Percentiles rank a stretch among this genome's conserved stretches.
Evolutionary conservation across 345 rosid species (phyloP).

Genomic region (Mercurialis annua): DNA sequence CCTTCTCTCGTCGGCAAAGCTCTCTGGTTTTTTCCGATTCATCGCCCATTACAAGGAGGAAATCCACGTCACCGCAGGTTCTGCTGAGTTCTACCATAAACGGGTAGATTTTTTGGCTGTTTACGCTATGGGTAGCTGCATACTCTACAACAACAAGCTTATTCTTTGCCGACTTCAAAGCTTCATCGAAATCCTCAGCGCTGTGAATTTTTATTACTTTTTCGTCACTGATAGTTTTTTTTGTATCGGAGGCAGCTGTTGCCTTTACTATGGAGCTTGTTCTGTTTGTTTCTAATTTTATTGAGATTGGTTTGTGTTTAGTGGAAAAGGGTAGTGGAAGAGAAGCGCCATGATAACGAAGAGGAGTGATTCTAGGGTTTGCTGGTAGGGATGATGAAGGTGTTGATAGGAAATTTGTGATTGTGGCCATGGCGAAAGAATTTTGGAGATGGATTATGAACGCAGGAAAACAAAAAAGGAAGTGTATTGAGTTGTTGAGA

Average conservation of each 20-base stretch:
- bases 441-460: background rate
- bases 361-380: slow-evolving; percentile 19
- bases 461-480: too few species aligned
- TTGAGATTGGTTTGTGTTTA: slow-evolving; percentile 1
- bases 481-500: background rate
- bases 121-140: slow-evolving; percentile 47
- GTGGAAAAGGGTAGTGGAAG: slow-evolving; percentile 9
- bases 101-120: slow-evolving; percentile 68
- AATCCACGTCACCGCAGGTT: slow-evolving; percentile 74
- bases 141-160: slow-evolving; percentile 81
- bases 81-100: slow-evolving; percentile 83
- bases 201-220: slow-evolving; percentile 63
- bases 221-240: slow-evolving; percentile 45
- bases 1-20: slow-evolving; percentile 74
- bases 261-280: slow-evolving; percentile 30
- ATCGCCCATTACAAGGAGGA: slow-evolving; percentile 79
- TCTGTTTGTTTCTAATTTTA: slow-evolving; percentile 7
- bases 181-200: slow-evolving; percentile 70
- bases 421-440: slow-evolving; percentile 42
- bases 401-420: slow-evolving; percentile 49
- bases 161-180: slow-evolving; percentile 53
- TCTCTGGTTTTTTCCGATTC: slow-evolving; percentile 73
- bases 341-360: slow-evolving; percentile 25
- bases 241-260: slow-evolving; percentile 45
- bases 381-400: slow-evolving; percentile 36